Base-by-base conservation (phyloP, 306 rosid genomes). In the Rosa lucieae region DNA sequence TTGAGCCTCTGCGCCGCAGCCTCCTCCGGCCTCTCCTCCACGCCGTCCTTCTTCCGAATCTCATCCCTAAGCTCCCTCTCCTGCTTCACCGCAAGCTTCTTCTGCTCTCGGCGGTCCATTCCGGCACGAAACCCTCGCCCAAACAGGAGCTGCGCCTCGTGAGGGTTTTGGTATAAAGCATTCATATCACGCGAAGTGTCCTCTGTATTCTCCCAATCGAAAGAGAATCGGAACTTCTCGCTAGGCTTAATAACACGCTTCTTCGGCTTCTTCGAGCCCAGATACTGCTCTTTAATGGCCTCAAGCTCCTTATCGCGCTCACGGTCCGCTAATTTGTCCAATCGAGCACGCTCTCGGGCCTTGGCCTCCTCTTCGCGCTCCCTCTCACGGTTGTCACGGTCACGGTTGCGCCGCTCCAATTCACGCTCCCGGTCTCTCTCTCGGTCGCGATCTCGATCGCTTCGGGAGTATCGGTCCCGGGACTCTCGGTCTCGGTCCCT, bases 161-260 rank as follows among this genome's bases (percentile, higher is more conserved):
- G 98, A 78, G 98, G 98, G 79, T 93, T 93, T 62, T 93, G 98
- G 66, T 93, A 93, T 42, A 93, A 86, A 3, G 53, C 0, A 63
- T 93, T 93, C 97, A 93, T 91, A 62, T 93, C 98, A 18, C 95
- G 92, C 0, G 98, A 93, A 7, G 98, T 93, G 77, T 91, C 97
- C 80, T 93, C 98, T 0, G 97, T 91, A 81, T 93, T 93, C 76
- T 93, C 98, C 98, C 98, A 93, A 73, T 93, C 95, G 82, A 93
- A 93, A 4, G 98, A 91, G 81, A 93, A 93, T 0, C 98, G 87
- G 70, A 93, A 93, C 82, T 93, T 93, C 92, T 93, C 98, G 73
- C 98, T 93, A 1, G 98, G 98, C 67, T 90, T 93, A 67, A 93
- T 93, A 1, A 93, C 98, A 5, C 97, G 86, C 86, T 93, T 91